Conservation (phyloP, 306 rosid genomes). For the Trifolium dubium region DNA sequence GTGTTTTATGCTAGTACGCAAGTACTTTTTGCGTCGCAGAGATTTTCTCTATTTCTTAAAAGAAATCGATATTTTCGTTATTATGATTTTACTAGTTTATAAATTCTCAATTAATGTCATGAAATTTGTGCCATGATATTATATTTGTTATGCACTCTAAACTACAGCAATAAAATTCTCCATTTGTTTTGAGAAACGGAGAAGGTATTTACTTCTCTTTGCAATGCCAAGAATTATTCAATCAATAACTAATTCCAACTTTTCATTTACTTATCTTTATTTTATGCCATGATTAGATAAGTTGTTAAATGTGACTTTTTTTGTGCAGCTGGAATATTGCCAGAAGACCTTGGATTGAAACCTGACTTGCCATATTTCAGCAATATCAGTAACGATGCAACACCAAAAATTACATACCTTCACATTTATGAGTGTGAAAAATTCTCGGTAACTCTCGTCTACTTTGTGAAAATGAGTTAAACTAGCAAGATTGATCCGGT, state of each 20-base stretch:
- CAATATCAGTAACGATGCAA: constrained; percentile 24
- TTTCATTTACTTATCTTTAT: background rate
- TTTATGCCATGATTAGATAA: constrained; percentile 2
- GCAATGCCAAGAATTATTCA: background rate
- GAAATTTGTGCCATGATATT: background rate
- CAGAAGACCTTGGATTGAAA: constrained; percentile 67
- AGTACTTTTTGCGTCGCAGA: no score
- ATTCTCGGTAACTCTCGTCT: constrained; percentile 65
- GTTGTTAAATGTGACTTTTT: constrained; percentile 34
- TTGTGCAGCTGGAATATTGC: constrained; percentile 62
- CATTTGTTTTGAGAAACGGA: background rate
- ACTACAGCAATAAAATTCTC: background rate
- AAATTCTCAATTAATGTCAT: background rate
- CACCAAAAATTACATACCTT: constrained; percentile 71
- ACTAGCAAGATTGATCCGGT: background rate
- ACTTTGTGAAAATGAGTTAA: background rate
- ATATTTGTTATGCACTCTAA: background rate
- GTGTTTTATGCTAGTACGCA: no score
- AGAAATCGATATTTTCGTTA: background rate
- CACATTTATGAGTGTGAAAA: constrained; percentile 69
- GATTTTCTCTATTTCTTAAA: no score
- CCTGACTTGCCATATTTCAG: constrained; percentile 65
- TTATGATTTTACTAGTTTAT: background rate
- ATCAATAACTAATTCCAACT: background rate
- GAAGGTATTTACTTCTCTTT: background rate